Percentiles rank a stretch among this genome's conserved stretches.
phyloP scores from a whole-genome alignment of 495 filamentous ascomycete species.

The Ascobolus immersus region DNA sequence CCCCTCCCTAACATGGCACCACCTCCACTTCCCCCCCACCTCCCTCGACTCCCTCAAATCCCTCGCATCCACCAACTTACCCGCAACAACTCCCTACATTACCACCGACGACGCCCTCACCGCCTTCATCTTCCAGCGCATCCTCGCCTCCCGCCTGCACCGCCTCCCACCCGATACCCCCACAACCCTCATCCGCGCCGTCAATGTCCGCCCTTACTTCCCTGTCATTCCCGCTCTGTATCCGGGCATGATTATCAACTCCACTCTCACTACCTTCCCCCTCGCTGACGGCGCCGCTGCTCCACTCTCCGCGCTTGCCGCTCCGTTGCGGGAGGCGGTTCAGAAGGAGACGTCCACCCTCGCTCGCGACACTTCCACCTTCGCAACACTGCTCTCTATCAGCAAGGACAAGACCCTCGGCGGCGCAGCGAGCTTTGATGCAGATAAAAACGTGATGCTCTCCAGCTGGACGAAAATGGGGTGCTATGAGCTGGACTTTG shows the following conservation, averaged over 20 bases:
- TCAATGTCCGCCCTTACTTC: constrained; percentile 25
- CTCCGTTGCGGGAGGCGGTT: not conserved
- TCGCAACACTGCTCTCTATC: no score
- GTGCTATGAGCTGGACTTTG: no score
- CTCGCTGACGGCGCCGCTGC: not conserved
- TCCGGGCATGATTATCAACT: constrained; percentile 22
- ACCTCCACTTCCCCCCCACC: constrained; percentile 18
- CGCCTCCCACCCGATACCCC: constrained; percentile 16
- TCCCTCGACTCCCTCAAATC: constrained; percentile 21
- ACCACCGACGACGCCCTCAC: constrained; percentile 28
- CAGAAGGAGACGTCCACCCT: no score
- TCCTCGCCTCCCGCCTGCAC: constrained; percentile 21
- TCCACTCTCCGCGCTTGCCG: not conserved
- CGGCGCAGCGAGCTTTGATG: no score
- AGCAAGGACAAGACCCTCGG: no score
- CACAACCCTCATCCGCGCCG: constrained; percentile 23
- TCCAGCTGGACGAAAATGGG: no score
- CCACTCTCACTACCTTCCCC: constrained; percentile 11
- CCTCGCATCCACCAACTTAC: constrained; percentile 17
- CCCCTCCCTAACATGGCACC: constrained; percentile 19
- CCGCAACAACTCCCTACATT: constrained; percentile 14
- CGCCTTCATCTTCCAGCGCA: constrained; percentile 27
- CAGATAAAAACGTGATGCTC: no score
- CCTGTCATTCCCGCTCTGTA: constrained; percentile 21
- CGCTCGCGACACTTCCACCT: no score